Conservation (phyloP, 163 green algal genomes). For the Chlamydomonas reinhardtii region DNA sequence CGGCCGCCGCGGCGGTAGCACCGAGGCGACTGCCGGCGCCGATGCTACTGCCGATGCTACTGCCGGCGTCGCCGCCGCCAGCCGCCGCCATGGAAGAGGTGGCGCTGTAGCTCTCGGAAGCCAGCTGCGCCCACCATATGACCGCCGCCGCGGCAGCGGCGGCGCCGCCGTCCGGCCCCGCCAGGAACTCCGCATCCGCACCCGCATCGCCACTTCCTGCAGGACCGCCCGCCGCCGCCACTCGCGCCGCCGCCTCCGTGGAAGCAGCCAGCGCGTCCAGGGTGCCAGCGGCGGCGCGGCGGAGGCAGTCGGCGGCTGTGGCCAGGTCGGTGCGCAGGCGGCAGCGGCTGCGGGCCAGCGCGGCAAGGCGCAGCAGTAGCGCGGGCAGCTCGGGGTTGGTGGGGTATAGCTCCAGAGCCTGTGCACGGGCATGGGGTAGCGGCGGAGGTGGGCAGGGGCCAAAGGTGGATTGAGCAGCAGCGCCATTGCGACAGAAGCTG, state of each 20-base stretch:
- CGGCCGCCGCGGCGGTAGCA: background rate
- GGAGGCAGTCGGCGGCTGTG: background rate
- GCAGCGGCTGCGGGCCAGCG: constrained; percentile 19
- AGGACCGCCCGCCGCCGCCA: background rate
- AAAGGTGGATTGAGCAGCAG: too few species aligned
- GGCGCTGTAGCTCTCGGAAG: background rate
- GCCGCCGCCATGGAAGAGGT: too few species aligned
- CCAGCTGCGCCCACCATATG: constrained; percentile 36
- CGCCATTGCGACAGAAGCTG: too few species aligned
- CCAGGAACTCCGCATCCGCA: background rate
- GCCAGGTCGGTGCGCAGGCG: constrained; percentile 55
- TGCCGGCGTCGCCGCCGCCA: too few species aligned
- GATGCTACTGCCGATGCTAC: background rate
- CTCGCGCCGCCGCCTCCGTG: background rate
- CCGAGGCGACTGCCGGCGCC: too few species aligned
- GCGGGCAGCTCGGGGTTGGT: constrained; percentile 48
- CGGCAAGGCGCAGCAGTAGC: constrained; percentile 47
- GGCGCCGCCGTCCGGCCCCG: background rate
- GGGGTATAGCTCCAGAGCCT: constrained; percentile 58
- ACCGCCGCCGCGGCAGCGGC: background rate
- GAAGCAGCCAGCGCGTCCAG: constrained; percentile 2
- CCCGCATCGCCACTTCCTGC: background rate
- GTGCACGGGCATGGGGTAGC: background rate
- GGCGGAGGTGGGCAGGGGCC: background rate
- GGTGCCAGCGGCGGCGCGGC: background rate